Percentiles rank a stretch among this genome's conserved stretches.
Conservation (phyloP, 2,329 filamentous ascomycete species). For the Aspergillus alliaceus region DNA sequence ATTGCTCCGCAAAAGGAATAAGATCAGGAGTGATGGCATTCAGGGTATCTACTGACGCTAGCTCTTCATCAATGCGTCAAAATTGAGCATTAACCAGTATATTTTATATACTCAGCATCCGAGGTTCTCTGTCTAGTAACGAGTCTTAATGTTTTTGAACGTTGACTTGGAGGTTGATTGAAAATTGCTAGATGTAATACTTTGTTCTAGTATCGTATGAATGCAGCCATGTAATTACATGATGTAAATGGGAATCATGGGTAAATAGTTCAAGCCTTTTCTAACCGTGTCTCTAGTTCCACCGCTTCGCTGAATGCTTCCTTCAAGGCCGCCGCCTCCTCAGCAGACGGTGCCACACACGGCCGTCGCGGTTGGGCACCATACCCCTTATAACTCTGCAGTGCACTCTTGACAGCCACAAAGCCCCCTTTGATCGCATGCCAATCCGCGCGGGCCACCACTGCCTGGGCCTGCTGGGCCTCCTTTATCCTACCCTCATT, state of each 20-base stretch:
- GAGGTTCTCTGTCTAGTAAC: too few species aligned
- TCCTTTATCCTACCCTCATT: conserved; percentile 71
- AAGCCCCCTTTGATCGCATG: conserved; percentile 78
- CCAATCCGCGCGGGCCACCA: conserved; percentile 80
- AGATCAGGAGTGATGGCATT: too few species aligned
- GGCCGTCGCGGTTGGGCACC: conserved; percentile 74
- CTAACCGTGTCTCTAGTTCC: conserved; percentile 36
- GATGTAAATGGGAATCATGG: background rate
- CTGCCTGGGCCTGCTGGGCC: conserved; percentile 71
- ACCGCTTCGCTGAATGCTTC: conserved; percentile 40
- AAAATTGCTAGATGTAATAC: background rate
- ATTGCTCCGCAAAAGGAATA: too few species aligned
- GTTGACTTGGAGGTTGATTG: too few species aligned
- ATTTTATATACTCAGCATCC: too few species aligned
- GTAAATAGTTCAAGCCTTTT: conserved; percentile 15
- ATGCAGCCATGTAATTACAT: background rate
- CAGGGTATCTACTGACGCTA: too few species aligned
- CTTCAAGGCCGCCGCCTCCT: conserved; percentile 33
- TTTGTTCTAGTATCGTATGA: background rate
- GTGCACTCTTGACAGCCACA: conserved; percentile 80
- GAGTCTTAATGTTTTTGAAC: too few species aligned
- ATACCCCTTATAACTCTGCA: conserved; percentile 79
- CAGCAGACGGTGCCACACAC: conserved; percentile 48
- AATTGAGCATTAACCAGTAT: too few species aligned
- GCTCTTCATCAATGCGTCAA: too few species aligned